phyloP scores from a whole-genome alignment of 1,284 basidiomycete genomes.

The Cutaneotrichosporon mucoides region DNA sequence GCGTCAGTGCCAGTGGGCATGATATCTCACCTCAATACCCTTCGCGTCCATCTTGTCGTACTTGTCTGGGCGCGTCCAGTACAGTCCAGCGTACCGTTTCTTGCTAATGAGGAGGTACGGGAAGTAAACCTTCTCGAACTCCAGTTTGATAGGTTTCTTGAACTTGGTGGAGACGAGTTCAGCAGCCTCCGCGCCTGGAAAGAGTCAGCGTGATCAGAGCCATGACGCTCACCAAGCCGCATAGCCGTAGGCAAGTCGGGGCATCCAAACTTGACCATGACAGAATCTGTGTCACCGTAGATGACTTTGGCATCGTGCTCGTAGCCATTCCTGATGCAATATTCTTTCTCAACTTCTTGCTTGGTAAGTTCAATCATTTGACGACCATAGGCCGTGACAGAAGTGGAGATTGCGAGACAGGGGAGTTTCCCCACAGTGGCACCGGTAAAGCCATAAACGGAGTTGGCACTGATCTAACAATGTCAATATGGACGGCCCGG shows the following conservation, averaged over 20 bases:
- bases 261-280: conserved; percentile 94
- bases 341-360: conserved; percentile 81
- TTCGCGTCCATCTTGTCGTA: conserved; percentile 99
- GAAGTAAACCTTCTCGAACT: conserved; percentile 98
- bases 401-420: conserved; percentile 88
- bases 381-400: conserved; percentile 86
- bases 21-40: conserved; percentile 76
- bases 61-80: conserved; percentile 90
- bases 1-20: conserved; percentile 1
- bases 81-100: conserved; percentile 92
- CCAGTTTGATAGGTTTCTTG: conserved; percentile 89
- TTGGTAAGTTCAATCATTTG: conserved; percentile 98
- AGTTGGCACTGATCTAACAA: conserved; percentile 85
- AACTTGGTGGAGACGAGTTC: conserved; percentile 88
- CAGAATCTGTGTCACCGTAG: conserved; percentile 96
- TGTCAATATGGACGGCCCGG: neutral
- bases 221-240: conserved; percentile 62
- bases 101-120: conserved; percentile 95
- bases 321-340: conserved; percentile 78
- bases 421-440: conserved; percentile 92
- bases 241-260: conserved; percentile 78
- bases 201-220: neutral
- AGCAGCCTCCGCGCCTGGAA: conserved; percentile 82
- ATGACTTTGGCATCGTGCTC: conserved; percentile 83
- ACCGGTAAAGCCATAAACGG: conserved; percentile 95